These are phyloP conservation scores for Monosporascus ibericus DNA, from an alignment of 2,329 filamentous ascomycete genomes.

Conservation along the genomic window DNA sequence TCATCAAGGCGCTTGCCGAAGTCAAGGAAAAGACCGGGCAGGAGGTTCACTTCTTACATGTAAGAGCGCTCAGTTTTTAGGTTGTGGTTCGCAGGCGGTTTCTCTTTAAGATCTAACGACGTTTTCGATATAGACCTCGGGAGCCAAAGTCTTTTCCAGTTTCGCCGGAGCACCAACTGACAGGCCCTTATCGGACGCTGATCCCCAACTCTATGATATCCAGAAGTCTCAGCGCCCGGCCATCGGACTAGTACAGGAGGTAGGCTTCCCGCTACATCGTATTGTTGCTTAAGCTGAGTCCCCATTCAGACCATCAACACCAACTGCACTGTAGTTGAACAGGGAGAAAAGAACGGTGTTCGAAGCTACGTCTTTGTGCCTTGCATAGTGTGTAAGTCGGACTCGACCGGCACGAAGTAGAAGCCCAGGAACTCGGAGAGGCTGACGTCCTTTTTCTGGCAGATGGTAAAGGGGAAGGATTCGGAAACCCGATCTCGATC, in stretches of 20 bases:
- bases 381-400: constrained; percentile 41
- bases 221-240: constrained; percentile 30
- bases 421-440: not conserved
- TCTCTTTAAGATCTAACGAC: not conserved
- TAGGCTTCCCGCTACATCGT: constrained; percentile 5
- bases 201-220: constrained; percentile 35
- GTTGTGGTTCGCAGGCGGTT: not conserved
- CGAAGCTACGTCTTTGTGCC: constrained; percentile 46
- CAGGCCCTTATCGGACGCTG: constrained; percentile 34
- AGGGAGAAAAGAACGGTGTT: constrained; percentile 34
- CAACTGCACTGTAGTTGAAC: constrained; percentile 38
- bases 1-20: constrained; percentile 40
- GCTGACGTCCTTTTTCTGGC: not conserved
- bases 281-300: not conserved
- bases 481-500: constrained; percentile 45
- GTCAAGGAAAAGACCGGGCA: constrained; percentile 34
- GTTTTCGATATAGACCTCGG: constrained; percentile 31
- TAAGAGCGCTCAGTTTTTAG: constrained; percentile 5
- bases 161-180: constrained; percentile 38
- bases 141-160: constrained; percentile 46
- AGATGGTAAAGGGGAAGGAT: constrained; percentile 41
- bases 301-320: constrained; percentile 28
- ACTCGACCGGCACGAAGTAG: not conserved
- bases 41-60: constrained; percentile 43
- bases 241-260: constrained; percentile 17